These are phyloP conservation scores for Trichoderma citrinoviride DNA, from an alignment of 2,329 filamentous ascomycete genomes.

Conservation along the genomic window DNA sequence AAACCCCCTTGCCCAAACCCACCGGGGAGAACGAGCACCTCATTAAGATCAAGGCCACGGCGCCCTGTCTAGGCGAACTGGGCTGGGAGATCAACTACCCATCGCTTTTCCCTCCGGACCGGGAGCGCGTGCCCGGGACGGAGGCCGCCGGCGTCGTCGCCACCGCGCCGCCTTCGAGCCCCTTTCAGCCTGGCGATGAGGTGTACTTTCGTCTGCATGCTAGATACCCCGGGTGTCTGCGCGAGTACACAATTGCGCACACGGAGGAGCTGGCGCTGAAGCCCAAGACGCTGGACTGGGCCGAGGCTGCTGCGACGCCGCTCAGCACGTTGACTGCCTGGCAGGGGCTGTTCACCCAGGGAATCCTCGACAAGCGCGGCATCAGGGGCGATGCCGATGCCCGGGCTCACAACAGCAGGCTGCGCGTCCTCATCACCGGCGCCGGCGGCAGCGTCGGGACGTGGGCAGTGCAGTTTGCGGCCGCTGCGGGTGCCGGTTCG, in stretches of 20 bases:
- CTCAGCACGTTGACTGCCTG: constrained; percentile 42
- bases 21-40: constrained; percentile 30
- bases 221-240: constrained; percentile 30
- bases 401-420: constrained; percentile 28
- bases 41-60: constrained; percentile 35
- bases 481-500: constrained; percentile 34
- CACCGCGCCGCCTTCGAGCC: constrained; percentile 28
- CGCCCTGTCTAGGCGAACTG: constrained; percentile 36
- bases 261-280: constrained; percentile 37
- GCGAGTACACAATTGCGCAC: constrained; percentile 35
- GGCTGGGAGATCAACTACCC: constrained; percentile 32
- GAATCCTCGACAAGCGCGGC: constrained; percentile 31
- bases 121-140: constrained; percentile 36
- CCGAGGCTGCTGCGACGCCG: constrained; percentile 39
- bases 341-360: constrained; percentile 42
- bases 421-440: constrained; percentile 40
- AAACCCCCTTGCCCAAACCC: constrained; percentile 28
- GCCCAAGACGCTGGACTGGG: constrained; percentile 34
- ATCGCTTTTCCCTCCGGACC: constrained; percentile 24
- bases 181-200: constrained; percentile 38
- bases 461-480: constrained; percentile 41
- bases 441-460: constrained; percentile 41
- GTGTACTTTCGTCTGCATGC: constrained; percentile 36
- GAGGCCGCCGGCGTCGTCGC: constrained; percentile 42
- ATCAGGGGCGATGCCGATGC: constrained; percentile 32